Evolutionary conservation across 352 stramenopile genomes (phyloP), one percentile per base, ranked within the genome.

Genomic region (Globisporangium camurandrum): DNA sequence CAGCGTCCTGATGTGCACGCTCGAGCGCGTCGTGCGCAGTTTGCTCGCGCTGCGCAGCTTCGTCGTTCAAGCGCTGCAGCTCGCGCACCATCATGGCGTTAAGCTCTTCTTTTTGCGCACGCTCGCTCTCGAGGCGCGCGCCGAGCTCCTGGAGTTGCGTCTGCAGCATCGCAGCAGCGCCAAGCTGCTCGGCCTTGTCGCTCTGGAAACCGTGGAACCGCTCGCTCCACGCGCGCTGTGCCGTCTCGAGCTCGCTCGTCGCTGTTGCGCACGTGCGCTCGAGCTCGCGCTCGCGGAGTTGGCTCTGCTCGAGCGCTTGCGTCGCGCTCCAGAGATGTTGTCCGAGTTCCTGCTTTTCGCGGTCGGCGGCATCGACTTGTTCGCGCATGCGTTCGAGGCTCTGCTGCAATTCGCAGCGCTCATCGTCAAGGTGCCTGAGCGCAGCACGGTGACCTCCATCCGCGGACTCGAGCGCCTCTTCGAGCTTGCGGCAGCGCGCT

Each of bases 71-170:
- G 20, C 51, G 64, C 39, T 71, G 55, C 26, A 86, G 56, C 57
- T 88, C 71, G 24, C 58, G 33, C 6, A 64, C 45, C 64, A 88
- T 75, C 0, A 82, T 40, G 6, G 61, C 59, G 46, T 89, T 89
- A 8, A 89, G 62, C 45, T 87, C 70, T 44, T 85, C 70, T 46
- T 87, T 89, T 41, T 89, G 77, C 28, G 59, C 54, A 27, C 65
- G 57, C 31, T 89, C 77, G 20, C 65, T 62, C 22, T 71, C 47
- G 2, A 67, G 45, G 31, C 54, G 59, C 16, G 52, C 43, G 27
- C 65, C 62, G 2, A 70, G 31, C 40, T 57, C 44, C 30, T 74
- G 58, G 1, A 86, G 52, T 22, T 73, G 57, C 1, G 57, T 56
- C 46, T 85, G 64, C 1, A 86, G 51, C 30, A 61, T 64, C 1